Evolutionary conservation across 2,329 filamentous ascomycete genomes (phyloP).

Genomic region (Blastomyces silverae): DNA sequence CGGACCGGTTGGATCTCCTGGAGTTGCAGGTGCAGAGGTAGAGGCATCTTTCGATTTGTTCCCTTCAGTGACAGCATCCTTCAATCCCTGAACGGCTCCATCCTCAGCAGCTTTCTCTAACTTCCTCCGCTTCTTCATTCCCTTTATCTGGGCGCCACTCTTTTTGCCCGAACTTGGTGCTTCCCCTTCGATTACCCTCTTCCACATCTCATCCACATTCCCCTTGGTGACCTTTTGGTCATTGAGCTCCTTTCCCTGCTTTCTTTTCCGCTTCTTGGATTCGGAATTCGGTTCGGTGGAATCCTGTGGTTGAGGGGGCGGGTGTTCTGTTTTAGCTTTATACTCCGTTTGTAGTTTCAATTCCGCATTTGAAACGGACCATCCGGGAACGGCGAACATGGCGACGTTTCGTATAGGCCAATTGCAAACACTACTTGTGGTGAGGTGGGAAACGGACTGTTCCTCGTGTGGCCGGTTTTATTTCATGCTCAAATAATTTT

Average conservation of each 20-base stretch:
- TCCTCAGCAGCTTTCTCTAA: constrained; percentile 23
- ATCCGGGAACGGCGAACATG: constrained; percentile 89
- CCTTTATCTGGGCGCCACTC: constrained; percentile 25
- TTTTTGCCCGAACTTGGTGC: constrained; percentile 22
- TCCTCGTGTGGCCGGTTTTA: not conserved
- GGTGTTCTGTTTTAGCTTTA: constrained; percentile 53
- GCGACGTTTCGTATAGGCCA: not conserved
- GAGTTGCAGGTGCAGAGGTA: not conserved
- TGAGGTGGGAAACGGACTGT: not conserved
- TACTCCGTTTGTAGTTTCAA: constrained; percentile 62
- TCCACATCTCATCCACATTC: constrained; percentile 74
- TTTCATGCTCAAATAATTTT: constrained; percentile 3
- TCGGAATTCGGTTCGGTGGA: constrained; percentile 24
- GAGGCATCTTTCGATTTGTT: constrained; percentile 18
- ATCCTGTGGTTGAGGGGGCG: constrained; percentile 40
- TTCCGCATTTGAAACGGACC: constrained; percentile 67
- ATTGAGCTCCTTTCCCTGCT: constrained; percentile 36
- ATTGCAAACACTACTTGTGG: not conserved
- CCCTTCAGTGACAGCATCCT: constrained; percentile 14
- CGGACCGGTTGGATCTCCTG: not conserved
- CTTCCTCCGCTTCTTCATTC: constrained; percentile 29
- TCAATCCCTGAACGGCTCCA: constrained; percentile 24
- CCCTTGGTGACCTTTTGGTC: constrained; percentile 51
- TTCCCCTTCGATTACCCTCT: constrained; percentile 62
- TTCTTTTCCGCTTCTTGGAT: constrained; percentile 44